Evolutionary conservation across 2,329 filamentous ascomycete species (phyloP).

Genomic region (Metarhizium rileyi): DNA sequence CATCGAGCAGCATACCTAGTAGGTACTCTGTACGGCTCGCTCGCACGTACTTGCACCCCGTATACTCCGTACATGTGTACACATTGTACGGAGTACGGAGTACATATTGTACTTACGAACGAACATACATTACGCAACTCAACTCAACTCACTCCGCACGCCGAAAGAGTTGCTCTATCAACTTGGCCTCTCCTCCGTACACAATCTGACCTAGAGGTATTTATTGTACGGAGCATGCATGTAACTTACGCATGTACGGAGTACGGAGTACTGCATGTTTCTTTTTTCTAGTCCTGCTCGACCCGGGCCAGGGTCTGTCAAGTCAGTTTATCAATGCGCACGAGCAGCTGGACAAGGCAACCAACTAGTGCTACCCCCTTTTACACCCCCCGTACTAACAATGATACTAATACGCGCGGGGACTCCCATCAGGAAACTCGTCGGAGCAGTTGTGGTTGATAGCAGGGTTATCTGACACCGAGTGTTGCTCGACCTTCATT

Average conservation of each 20-base stretch:
- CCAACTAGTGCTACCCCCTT: conserved; percentile 1
- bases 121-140: no score
- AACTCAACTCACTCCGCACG: no score
- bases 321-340: conserved; percentile 5
- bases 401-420: conserved; percentile 8
- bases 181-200: no score
- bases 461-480: conserved; percentile 7
- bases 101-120: no score
- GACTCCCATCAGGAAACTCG: conserved; percentile 3
- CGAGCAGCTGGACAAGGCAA: neutral
- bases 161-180: no score
- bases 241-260: neutral
- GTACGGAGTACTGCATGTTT: neutral
- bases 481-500: conserved; percentile 4
- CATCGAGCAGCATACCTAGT: no score
- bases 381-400: conserved; percentile 6
- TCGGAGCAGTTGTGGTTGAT: conserved; percentile 5
- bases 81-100: neutral
- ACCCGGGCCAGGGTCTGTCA: neutral
- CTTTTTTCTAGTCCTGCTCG: neutral
- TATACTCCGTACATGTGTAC: no score
- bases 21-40: no score
- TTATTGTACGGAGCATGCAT: no score
- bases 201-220: no score
- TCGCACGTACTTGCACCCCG: no score